Conservation (phyloP, 305 asterid species). For the Rubia peregrina region DNA sequence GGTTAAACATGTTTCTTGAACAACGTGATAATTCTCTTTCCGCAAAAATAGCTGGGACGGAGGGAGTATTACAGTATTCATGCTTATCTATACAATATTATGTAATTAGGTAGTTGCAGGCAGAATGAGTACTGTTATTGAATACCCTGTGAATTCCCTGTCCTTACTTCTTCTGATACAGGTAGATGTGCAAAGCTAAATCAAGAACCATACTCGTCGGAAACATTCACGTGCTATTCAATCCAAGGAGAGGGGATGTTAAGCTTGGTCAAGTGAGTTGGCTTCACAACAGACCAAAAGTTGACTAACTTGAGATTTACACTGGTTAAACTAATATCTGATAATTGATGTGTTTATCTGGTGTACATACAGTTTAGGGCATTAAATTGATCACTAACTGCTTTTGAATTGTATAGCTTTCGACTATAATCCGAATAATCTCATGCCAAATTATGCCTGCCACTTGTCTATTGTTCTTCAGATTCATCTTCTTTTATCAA, state of each 20-base stretch:
- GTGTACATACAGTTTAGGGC: not conserved
- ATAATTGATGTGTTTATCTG: not conserved
- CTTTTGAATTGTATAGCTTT: not conserved
- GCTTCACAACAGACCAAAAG: not conserved
- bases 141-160: not conserved
- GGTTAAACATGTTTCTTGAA: no score
- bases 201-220: conserved; percentile 32
- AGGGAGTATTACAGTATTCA: no score
- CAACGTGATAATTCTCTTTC: no score
- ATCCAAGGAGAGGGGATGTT: conserved; percentile 33
- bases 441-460: conserved; percentile 6
- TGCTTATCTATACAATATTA: no score
- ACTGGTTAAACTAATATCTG: not conserved
- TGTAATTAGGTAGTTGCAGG: no score
- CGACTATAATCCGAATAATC: not conserved
- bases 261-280: conserved; percentile 37
- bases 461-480: conserved; percentile 15
- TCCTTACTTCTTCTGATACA: conserved; percentile 27
- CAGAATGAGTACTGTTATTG: not conserved
- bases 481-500: conserved; percentile 29
- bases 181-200: conserved; percentile 28
- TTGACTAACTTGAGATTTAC: no score
- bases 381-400: not conserved
- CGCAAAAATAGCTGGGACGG: no score
- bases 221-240: conserved; percentile 34